Percentiles rank a stretch among this genome's conserved stretches.
Evolutionary conservation across 257 asterid species (phyloP).

Genomic region (Solanum dulcamara): DNA sequence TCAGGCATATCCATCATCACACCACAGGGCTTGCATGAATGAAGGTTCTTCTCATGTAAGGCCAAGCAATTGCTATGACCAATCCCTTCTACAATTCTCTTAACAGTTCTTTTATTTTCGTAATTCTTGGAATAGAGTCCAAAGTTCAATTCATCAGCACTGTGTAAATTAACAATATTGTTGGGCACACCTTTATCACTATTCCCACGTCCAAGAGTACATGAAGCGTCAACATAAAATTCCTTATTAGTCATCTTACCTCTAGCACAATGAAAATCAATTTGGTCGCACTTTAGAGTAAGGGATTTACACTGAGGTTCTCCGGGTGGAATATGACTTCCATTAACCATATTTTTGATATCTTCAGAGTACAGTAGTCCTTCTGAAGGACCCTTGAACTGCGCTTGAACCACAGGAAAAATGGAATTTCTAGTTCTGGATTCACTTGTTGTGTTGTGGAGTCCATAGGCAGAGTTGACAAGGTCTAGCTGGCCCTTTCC

Average conservation of each 20-base stretch:
- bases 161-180: constrained; percentile 7
- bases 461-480: constrained; percentile 11
- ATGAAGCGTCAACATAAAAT: background rate
- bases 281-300: constrained; percentile 12
- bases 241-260: constrained; percentile 12
- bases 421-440: constrained; percentile 3
- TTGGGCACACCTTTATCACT: constrained; percentile 9
- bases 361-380: constrained; percentile 7
- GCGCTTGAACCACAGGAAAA: constrained; percentile 12
- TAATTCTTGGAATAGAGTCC: constrained; percentile 10
- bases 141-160: constrained; percentile 15
- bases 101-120: constrained; percentile 13
- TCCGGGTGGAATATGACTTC: constrained; percentile 9
- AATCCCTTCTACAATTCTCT: constrained; percentile 16
- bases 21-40: constrained; percentile 11
- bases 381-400: constrained; percentile 9
- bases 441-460: constrained; percentile 14
- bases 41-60: constrained; percentile 13
- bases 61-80: constrained; percentile 12
- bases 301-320: constrained; percentile 9
- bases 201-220: constrained; percentile 9
- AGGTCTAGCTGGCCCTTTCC: constrained; percentile 13
- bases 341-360: constrained; percentile 6
- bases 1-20: constrained; percentile 11
- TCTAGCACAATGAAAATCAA: constrained; percentile 13